Conservation (phyloP, 176 grass and related monocot species). For the Rhynchospora pubera region DNA sequence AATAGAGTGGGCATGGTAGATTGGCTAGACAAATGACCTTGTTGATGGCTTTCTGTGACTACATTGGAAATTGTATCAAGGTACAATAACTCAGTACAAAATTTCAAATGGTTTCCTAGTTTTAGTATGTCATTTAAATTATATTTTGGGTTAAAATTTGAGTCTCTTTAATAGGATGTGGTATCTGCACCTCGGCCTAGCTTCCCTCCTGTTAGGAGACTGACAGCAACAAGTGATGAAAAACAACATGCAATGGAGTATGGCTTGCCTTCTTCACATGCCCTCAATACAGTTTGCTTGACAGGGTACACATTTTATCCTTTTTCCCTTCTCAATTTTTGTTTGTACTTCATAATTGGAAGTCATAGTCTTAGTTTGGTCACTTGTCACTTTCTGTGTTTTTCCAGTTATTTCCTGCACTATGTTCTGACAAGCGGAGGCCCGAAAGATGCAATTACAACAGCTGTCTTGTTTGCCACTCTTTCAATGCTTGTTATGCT, state of each 20-base stretch:
- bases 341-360: background rate
- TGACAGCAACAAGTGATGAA: conserved; percentile 77
- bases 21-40: conserved; percentile 96
- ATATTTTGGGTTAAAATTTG: conserved; percentile 6
- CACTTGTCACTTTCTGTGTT: background rate
- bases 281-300: conserved; percentile 83
- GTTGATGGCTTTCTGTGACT: conserved; percentile 91
- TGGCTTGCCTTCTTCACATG: conserved; percentile 85
- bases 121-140: background rate
- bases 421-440: conserved; percentile 47
- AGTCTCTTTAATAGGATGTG: conserved; percentile 41
- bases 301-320: conserved; percentile 52
- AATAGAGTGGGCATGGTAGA: conserved; percentile 72
- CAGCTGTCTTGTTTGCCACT: conserved; percentile 33
- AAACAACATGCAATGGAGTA: conserved; percentile 98
- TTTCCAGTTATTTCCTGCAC: conserved; percentile 74
- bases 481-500: conserved; percentile 51
- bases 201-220: conserved; percentile 81
- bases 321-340: background rate
- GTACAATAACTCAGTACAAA: conserved; percentile 17
- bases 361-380: background rate
- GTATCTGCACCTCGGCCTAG: conserved; percentile 89
- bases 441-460: conserved; percentile 11
- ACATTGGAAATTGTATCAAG: conserved; percentile 84
- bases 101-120: background rate